Conservation (phyloP, 371 early-diverging fungal genomes). For the Furculomyces boomerangus region DNA sequence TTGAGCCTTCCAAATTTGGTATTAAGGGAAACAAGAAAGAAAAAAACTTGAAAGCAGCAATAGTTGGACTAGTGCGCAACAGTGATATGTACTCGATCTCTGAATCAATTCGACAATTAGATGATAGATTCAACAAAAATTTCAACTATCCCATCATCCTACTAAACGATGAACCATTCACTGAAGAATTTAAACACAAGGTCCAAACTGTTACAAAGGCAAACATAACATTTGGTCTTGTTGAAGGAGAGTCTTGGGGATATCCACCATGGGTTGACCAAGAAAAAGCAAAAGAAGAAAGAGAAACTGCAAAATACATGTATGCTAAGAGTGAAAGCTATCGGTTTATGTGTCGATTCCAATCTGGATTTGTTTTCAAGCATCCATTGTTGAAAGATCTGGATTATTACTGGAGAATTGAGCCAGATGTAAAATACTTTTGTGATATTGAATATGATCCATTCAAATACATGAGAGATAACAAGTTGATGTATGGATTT, state of each 20-base stretch:
- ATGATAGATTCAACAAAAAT: conserved; percentile 66
- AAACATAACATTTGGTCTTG: conserved; percentile 28
- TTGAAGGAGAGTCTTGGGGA: conserved; percentile 54
- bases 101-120: conserved; percentile 52
- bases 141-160: conserved; percentile 87
- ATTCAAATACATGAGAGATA: conserved; percentile 65
- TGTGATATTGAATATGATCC: conserved; percentile 86
- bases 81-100: conserved; percentile 47
- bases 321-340: conserved; percentile 38
- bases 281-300: conserved; percentile 12
- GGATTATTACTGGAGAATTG: conserved; percentile 95
- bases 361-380: conserved; percentile 77
- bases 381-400: conserved; percentile 59
- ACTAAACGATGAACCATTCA: conserved; percentile 70
- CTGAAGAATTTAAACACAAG: conserved; percentile 47
- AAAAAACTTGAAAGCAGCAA: conserved; percentile 35
- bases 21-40: neutral
- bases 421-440: conserved; percentile 67
- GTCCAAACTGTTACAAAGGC: conserved; percentile 38
- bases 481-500: conserved; percentile 69
- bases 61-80: conserved; percentile 59
- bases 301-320: conserved; percentile 12
- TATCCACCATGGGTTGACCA: conserved; percentile 62
- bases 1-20: too few species aligned
- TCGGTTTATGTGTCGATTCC: conserved; percentile 49